A percentile compares a stretch with the other conserved stretches of the same genome.
These are phyloP conservation scores for Avena sativa DNA, from an alignment of 176 grass and related monocot genomes.

Conservation along the genomic window DNA sequence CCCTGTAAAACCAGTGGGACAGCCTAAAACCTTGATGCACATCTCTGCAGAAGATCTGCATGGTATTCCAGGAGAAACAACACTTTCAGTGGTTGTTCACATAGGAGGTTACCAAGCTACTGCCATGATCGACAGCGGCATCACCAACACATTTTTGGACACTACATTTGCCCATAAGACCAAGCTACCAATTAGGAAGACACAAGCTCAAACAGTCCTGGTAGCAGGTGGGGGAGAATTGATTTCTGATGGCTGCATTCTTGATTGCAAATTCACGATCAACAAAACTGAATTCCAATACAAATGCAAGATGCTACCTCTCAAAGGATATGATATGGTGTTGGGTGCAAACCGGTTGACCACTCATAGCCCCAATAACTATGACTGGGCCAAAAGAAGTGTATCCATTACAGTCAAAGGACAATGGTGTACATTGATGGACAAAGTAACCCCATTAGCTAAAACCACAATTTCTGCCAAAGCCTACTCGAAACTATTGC, in stretches of 20 bases:
- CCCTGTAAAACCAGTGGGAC: too few relatives aligned
- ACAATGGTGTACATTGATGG: too few relatives aligned
- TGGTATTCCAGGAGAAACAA: background rate
- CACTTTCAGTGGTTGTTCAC: background rate
- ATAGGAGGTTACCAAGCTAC: background rate
- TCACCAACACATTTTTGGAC: background rate
- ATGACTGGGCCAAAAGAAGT: too few relatives aligned
- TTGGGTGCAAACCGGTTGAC: too few relatives aligned
- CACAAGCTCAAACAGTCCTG: background rate
- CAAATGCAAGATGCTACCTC: too few relatives aligned
- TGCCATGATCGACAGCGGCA: background rate
- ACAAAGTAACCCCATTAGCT: too few relatives aligned
- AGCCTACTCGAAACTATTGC: too few relatives aligned
- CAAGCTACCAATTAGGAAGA: background rate
- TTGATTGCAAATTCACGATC: background rate
- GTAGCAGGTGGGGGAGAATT: background rate
- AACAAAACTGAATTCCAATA: background rate
- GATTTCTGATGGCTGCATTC: background rate
- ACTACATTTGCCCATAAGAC: background rate
- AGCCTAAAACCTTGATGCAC: background rate
- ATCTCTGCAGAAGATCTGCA: background rate
- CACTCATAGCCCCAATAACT: too few relatives aligned
- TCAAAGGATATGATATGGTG: too few relatives aligned
- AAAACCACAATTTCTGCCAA: too few relatives aligned
- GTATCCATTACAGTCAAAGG: too few relatives aligned